phyloP scores from a whole-genome alignment of 2,329 filamentous ascomycete species.

The Fusarium transvaalense region DNA sequence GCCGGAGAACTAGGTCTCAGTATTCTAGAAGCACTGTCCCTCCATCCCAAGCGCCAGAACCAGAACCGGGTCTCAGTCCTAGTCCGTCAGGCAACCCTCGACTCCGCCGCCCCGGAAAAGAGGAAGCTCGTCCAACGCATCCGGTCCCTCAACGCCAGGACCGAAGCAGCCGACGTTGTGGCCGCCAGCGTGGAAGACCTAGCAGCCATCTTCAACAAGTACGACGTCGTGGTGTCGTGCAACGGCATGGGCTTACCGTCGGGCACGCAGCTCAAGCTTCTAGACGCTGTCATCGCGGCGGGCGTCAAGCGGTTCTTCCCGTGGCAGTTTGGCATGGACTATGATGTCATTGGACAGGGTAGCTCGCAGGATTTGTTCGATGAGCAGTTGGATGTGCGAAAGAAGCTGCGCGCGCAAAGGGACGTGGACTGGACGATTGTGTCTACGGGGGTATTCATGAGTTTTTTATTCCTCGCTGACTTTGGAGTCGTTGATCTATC shows the following conservation, averaged over 20 bases:
- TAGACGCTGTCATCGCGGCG: constrained; percentile 66
- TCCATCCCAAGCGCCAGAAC: constrained; percentile 57
- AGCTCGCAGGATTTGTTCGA: constrained; percentile 75
- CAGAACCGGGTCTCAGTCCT: constrained; percentile 60
- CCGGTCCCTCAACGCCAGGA: constrained; percentile 53
- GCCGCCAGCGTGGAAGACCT: constrained; percentile 54
- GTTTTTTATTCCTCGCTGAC: constrained; percentile 72
- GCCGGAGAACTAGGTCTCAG: constrained; percentile 74
- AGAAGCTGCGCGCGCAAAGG: constrained; percentile 62
- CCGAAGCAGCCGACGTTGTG: constrained; percentile 62
- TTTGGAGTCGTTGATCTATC: constrained; percentile 72
- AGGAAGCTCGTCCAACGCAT: constrained; percentile 52
- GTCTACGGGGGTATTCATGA: constrained; percentile 78
- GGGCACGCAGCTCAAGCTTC: constrained; percentile 69
- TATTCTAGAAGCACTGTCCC: constrained; percentile 64
- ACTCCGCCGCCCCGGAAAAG: constrained; percentile 55
- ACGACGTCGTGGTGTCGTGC: constrained; percentile 69
- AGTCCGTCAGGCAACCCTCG: constrained; percentile 63
- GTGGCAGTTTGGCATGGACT: constrained; percentile 82
- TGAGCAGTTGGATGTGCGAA: constrained; percentile 72
- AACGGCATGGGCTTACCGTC: constrained; percentile 69
- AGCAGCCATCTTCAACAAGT: constrained; percentile 57
- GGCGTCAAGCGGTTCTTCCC: constrained; percentile 69
- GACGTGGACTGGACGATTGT: constrained; percentile 71
- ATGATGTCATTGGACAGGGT: constrained; percentile 71